Base-by-base conservation (phyloP, 352 stramenopile genomes). In the Globisporangium splendens region DNA sequence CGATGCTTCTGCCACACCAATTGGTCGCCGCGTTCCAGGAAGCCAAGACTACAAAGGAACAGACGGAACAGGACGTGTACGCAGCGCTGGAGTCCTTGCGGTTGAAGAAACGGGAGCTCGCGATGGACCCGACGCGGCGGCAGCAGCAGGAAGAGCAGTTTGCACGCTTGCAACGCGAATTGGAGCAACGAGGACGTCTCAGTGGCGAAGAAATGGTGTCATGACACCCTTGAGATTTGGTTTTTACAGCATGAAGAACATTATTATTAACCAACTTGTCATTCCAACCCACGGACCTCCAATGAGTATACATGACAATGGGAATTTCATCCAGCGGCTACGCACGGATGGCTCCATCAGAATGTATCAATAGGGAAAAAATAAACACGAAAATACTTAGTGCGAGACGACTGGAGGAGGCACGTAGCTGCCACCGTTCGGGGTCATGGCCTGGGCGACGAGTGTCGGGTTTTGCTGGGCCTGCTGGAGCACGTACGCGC, bases 1-100 rank as follows among this genome's bases (percentile, higher is more conserved):
- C 99, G 8, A n/a, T n/a, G n/a, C n/a, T n/a, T n/a, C 61, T 72
- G 13, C 96, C 96, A 21, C 86, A 86, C 50, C 98, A 88, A 42
- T 91, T 83, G 1, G 98, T 80, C 0, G 47, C 38, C 39, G 52
- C n/a, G 70, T 48, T 77, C 69, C n/a, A 95, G 54, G 59, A 47
- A 61, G 55, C 18, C 5, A 54, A 46, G n/a, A 21, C 46, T 3
- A 18, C 59, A 3, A 57, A 59, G n/a, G 50, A 64, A 5, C 33
- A 39, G 6, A 57, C 58, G 0, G 58, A 64, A 33, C 41, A 59
- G 22, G 58, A 54, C 35, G 42, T 64, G 6, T 51, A 59, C 46
- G 18, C 50, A 10, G n/a, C 38, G 12, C 38, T 64, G 12, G 58
- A 64, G 50, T 28, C 43, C 10, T n/a, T 59, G 21, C 58, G 50